phyloP scores from a whole-genome alignment of 2,329 filamentous ascomycete species.

The Colletotrichum tamarilloi region DNA sequence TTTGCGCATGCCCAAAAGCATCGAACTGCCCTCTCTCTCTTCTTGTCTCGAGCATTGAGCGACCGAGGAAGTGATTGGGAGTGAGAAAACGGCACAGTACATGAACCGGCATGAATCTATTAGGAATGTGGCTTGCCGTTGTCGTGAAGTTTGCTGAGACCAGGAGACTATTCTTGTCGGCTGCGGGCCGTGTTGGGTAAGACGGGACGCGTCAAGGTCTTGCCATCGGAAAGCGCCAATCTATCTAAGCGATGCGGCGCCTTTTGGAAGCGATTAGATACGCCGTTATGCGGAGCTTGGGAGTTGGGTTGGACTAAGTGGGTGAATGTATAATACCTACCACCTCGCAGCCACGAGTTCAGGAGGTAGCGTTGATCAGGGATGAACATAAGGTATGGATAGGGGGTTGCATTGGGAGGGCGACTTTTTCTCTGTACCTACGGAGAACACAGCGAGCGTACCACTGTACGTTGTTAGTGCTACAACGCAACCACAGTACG shows the following conservation, averaged over 20 bases:
- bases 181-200: conserved; percentile 15
- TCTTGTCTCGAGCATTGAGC: not conserved
- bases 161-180: not conserved
- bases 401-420: conserved; percentile 19
- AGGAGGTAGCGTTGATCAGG: conserved; percentile 6
- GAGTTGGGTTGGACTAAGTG: not conserved
- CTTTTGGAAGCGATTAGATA: not conserved
- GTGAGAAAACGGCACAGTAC: not conserved
- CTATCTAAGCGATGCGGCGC: conserved; percentile 16
- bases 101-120: conserved; percentile 2
- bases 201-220: conserved; percentile 25
- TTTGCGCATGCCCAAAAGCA: not conserved
- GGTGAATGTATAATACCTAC: not conserved
- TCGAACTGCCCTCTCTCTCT: not conserved
- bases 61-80: not conserved
- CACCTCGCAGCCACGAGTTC: not conserved
- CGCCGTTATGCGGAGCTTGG: not conserved
- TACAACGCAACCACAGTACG: not conserved
- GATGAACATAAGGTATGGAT: conserved; percentile 10
- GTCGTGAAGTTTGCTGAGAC: not conserved
- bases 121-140: conserved; percentile 15
- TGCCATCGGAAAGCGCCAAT: not conserved
- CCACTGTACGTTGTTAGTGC: not conserved
- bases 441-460: not conserved
- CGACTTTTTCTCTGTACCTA: not conserved